Base-by-base conservation (phyloP, 352 stramenopile genomes). In the Phytophthora niederhauseri region DNA sequence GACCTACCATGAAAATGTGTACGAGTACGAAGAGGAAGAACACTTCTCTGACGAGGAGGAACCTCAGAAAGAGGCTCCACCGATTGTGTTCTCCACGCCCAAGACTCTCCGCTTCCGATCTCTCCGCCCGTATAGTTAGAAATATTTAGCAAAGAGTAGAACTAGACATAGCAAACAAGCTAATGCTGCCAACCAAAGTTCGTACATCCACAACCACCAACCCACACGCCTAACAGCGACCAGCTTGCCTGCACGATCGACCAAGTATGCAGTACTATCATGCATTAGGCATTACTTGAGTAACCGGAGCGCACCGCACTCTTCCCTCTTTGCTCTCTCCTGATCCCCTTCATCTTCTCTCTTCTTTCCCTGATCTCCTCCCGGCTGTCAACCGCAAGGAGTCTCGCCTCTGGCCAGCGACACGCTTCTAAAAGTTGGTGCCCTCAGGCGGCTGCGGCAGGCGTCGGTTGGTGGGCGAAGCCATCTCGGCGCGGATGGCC, bases 391-490 rank as follows among this genome's bases (percentile, higher is more conserved):
- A 64, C 19, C 38, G 56, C 12, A 53, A 64, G 57, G 50, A 58
- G 38, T 36, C 49, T 67, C 26, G 28, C 57, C 15, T 49, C 34
- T 56, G n/a, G 41, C 36, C 51, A 62, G 58, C 64, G 55, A 60
- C 64, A 69, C 57, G 31, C 70, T 72, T 89, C 78, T 96, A 98
- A 89, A 98, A 98, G 70, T 87, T 92, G 62, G 87, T 74, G 56
- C 93, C 93, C 82, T 98, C 93, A 73, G 92, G 86, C 48, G 93
- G 93, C 76, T 98, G 93, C 57, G 92, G 91, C 64, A 98, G 84
- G 68, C 91, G 88, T 75, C 90, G 85, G 79, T 97, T 98, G 54
- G 81, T 91, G 26, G 85, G 80, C 59, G 84, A 90, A 34, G 81
- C 86, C 92, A 98, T 98, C 77, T 97, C 90, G 56, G 89, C 90